A percentile compares a stretch with the other conserved stretches of the same genome.
Evolutionary conservation across 1,139 yeast species (phyloP).

Genomic region (Candida sanyaensis): DNA sequence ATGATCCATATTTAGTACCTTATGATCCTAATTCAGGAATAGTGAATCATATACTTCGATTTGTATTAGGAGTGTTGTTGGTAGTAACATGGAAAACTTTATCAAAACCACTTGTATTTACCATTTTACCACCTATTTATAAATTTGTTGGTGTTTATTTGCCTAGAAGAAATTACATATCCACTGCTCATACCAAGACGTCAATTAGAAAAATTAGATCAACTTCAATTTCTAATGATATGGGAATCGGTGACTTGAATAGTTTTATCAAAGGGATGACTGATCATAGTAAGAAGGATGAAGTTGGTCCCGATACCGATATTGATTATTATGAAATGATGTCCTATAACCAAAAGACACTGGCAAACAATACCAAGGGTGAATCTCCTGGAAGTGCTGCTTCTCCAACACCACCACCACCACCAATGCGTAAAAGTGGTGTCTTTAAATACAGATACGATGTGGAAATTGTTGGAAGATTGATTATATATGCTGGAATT

Average conservation of each 20-base stretch:
- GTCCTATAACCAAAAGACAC: conserved; percentile 25
- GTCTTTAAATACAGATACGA: conserved; percentile 62
- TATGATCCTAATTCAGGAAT: conserved; percentile 45
- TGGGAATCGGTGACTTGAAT: conserved; percentile 39
- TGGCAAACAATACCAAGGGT: background rate
- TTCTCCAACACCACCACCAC: background rate
- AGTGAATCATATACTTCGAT: conserved; percentile 41
- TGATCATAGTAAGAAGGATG: conserved; percentile 26
- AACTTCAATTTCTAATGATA: conserved; percentile 42
- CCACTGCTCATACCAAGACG: conserved; percentile 40
- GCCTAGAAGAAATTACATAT: conserved; percentile 40
- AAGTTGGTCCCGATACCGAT: conserved; percentile 41
- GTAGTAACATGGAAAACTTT: conserved; percentile 70
- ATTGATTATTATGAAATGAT: conserved; percentile 47
- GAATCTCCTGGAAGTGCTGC: background rate
- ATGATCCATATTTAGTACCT: conserved; percentile 41
- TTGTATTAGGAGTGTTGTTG: conserved; percentile 56
- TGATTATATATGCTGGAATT: conserved; percentile 76
- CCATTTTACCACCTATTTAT: conserved; percentile 51
- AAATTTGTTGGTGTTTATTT: conserved; percentile 41
- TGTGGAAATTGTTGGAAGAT: conserved; percentile 71
- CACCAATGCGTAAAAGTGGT: conserved; percentile 26
- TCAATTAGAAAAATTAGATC: conserved; percentile 41
- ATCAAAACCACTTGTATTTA: conserved; percentile 63
- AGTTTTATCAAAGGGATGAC: conserved; percentile 33